Percentiles rank a stretch among this genome's conserved stretches.
phyloP scores from a whole-genome alignment of 2,329 filamentous ascomycete species.

The Didymellaceae sp. region DNA sequence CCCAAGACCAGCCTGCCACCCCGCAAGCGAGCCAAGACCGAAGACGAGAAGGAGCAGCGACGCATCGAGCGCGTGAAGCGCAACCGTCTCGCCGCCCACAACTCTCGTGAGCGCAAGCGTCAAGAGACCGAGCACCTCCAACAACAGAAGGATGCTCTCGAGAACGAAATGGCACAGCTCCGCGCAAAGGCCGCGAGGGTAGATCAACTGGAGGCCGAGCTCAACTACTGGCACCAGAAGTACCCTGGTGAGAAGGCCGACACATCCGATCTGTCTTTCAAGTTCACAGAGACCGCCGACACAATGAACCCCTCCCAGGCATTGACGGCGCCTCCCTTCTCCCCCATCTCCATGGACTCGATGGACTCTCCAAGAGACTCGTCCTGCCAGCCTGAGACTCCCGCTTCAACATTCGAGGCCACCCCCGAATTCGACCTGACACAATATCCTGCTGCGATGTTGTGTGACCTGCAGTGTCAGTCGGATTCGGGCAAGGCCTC shows the following conservation, averaged over 20 bases:
- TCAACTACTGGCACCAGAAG: conserved; percentile 48
- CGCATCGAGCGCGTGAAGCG: conserved; percentile 96
- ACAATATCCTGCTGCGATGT: conserved; percentile 99
- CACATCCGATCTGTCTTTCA: conserved; percentile 24
- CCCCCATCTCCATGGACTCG: conserved; percentile 48
- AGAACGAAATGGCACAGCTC: conserved; percentile 66
- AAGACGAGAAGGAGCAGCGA: conserved; percentile 98
- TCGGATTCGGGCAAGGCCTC: conserved; percentile 61
- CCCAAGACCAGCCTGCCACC: conserved; percentile 96
- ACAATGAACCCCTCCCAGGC: conserved; percentile 48
- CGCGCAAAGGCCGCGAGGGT: conserved; percentile 57
- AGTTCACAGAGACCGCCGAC: conserved; percentile 32
- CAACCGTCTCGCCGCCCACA: conserved; percentile 94
- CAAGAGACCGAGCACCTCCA: conserved; percentile 86
- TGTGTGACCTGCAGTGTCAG: conserved; percentile 99
- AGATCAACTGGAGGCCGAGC: conserved; percentile 58
- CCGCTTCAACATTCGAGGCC: conserved; percentile 50
- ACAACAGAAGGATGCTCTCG: conserved; percentile 67
- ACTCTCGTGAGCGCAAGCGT: conserved; percentile 91
- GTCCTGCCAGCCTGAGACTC: conserved; percentile 49
- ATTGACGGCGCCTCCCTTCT: conserved; percentile 41
- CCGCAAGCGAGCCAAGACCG: conserved; percentile 96
- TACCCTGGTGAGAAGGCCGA: conserved; percentile 39
- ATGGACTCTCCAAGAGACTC: conserved; percentile 49
- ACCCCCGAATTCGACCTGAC: conserved; percentile 79